Conservation (phyloP, 2,329 filamentous ascomycete genomes). For the Botrytis paeoniae region DNA sequence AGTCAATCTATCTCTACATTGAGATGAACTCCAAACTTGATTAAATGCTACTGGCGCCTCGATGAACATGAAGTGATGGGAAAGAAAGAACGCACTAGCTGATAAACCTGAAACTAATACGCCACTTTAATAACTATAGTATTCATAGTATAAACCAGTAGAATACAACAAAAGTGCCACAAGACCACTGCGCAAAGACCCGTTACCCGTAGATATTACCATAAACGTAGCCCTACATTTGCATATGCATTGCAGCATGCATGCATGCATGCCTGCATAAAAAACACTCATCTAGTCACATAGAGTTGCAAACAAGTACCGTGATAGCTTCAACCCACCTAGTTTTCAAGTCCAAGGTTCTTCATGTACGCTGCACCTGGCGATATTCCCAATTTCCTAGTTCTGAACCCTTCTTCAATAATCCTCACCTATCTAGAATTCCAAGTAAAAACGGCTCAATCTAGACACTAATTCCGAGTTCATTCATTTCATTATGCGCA, state of each 20-base stretch:
- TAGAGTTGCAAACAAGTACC: not conserved
- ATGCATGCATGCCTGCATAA: not conserved
- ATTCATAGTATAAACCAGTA: not conserved
- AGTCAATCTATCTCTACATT: not conserved
- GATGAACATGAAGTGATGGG: not conserved
- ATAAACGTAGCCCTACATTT: not conserved
- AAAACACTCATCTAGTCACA: not conserved
- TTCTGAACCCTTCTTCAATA: not conserved
- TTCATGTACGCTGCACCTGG: not conserved
- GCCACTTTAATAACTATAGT: not conserved
- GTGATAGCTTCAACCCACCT: not conserved
- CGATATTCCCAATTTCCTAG: not conserved
- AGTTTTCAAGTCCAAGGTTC: not conserved
- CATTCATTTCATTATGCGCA: not conserved
- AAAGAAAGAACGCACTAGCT: not conserved
- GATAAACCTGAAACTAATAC: not conserved
- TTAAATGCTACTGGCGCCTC: not conserved
- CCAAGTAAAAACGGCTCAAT: not conserved
- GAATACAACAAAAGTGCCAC: not conserved
- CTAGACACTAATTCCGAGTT: not conserved
- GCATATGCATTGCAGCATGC: constrained; percentile 8
- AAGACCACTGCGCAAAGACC: not conserved
- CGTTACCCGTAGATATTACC: constrained; percentile 1
- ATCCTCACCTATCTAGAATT: not conserved
- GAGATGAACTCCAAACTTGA: not conserved